These are phyloP conservation scores for Didymella segeticola DNA, from an alignment of 2,329 filamentous ascomycete species.

Conservation along the genomic window DNA sequence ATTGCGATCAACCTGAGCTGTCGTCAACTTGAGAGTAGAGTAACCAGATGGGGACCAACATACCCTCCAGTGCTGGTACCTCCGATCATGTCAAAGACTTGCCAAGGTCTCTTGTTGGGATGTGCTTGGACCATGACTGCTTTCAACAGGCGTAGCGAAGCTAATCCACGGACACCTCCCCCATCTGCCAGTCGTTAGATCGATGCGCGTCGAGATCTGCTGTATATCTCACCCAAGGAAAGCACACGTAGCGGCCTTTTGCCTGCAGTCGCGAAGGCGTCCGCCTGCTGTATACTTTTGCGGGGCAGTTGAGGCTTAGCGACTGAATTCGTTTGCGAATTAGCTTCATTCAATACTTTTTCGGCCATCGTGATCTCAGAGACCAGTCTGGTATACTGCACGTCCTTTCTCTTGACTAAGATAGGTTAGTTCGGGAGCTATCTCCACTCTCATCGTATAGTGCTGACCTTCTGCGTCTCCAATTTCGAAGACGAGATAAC, in stretches of 20 bases:
- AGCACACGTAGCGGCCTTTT: not conserved
- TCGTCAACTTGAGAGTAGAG: not conserved
- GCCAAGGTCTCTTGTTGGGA: not conserved
- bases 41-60: not conserved
- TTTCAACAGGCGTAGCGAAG: not conserved
- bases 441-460: no score
- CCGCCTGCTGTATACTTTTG: not conserved
- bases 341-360: not conserved
- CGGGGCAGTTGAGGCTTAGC: not conserved
- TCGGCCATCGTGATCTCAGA: not conserved
- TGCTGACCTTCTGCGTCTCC: not conserved
- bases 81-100: slow-evolving; percentile 1
- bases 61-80: slow-evolving; percentile 2
- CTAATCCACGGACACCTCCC: not conserved
- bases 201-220: not conserved
- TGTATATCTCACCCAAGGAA: not conserved
- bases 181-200: not conserved
- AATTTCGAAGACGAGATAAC: not conserved
- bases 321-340: not conserved
- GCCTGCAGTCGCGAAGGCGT: not conserved
- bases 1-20: not conserved
- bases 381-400: not conserved
- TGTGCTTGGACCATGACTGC: not conserved
- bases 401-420: not conserved
- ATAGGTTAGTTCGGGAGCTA: not conserved